Evolutionary conservation across 768 basidiomycete genomes (phyloP).

Genomic region (Boletellus ananas): DNA sequence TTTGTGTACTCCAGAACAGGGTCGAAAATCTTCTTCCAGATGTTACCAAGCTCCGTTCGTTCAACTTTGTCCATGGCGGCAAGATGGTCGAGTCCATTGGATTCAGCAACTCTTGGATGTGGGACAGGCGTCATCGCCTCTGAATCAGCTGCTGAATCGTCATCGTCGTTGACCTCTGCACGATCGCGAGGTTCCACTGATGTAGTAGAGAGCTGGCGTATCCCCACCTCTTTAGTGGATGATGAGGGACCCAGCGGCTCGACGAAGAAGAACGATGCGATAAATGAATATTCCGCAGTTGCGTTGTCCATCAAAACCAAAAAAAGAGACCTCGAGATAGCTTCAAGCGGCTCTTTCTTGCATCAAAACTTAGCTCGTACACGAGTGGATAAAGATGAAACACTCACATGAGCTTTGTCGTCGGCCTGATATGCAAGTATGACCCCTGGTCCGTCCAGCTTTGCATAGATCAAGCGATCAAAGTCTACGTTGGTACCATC

Average conservation of each 20-base stretch:
- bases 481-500: conserved; percentile 41
- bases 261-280: conserved; percentile 74
- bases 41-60: conserved; percentile 50
- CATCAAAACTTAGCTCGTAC: conserved; percentile 11
- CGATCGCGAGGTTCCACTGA: conserved; percentile 43
- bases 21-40: conserved; percentile 94
- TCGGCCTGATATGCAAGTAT: conserved; percentile 87
- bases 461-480: conserved; percentile 61
- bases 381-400: not conserved
- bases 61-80: conserved; percentile 52
- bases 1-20: conserved; percentile 85
- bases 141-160: conserved; percentile 44
- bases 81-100: conserved; percentile 24
- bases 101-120: conserved; percentile 26
- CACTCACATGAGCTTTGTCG: conserved; percentile 77
- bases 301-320: conserved; percentile 95
- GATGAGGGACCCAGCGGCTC: conserved; percentile 24
- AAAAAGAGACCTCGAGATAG: conserved; percentile 77
- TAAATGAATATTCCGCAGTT: conserved; percentile 86
- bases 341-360: conserved; percentile 82
- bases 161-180: conserved; percentile 35
- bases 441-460: conserved; percentile 75
- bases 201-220: conserved; percentile 30
- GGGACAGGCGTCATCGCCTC: conserved; percentile 42
- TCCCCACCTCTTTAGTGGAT: conserved; percentile 35